Evolutionary conservation across 768 basidiomycete species (phyloP), one percentile per base, ranked within the genome.

Genomic region (Serendipita sp.): DNA sequence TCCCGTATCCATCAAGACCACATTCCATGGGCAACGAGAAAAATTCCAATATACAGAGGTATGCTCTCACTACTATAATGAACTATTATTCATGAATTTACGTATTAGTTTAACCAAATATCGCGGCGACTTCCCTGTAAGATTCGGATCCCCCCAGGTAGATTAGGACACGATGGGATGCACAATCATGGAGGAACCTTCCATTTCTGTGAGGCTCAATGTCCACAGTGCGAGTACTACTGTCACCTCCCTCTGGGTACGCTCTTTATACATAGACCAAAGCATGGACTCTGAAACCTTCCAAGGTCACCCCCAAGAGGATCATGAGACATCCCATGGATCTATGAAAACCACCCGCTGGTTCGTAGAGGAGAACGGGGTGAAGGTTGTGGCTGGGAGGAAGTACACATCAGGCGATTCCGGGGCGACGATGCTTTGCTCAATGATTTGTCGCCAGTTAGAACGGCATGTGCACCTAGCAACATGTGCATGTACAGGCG

Each of bases 391-490:
- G 2, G 77, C 79, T 65, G 83, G 83, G 2, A 77, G 78, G 64
- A 80, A 76, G 65, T 85, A 64, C 41, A 66, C 64, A 1, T 51
- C 70, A 10, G 64, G 56, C 8, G 56, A 60, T 35, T 28, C 16
- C 45, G 82, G 84, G 3, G 82, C 81, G 0, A 83, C 83, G 0
- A 82, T 84, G 81, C 76, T 85, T 75, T 85, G 84, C 68, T 83
- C 77, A 53, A 74, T 84, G 16, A 70, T 82, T 37, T 86, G 82
- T 67, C 75, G 77, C 0, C 73, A 79, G 13, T 74, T 84, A 72
- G 84, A 83, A 0, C 72, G 85, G n/a, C 84, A 85, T 60, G 73
- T 74, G 1, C 84, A 85, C 69, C 72, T 85, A 37, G 81, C 79
- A 66, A 81, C 78, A 64, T 85, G 84, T 13, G 2, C 38, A 41